Percentiles rank a stretch among this genome's conserved stretches.
Evolutionary conservation across 768 basidiomycete genomes (phyloP).

Genomic region (Mycena epipterygia): DNA sequence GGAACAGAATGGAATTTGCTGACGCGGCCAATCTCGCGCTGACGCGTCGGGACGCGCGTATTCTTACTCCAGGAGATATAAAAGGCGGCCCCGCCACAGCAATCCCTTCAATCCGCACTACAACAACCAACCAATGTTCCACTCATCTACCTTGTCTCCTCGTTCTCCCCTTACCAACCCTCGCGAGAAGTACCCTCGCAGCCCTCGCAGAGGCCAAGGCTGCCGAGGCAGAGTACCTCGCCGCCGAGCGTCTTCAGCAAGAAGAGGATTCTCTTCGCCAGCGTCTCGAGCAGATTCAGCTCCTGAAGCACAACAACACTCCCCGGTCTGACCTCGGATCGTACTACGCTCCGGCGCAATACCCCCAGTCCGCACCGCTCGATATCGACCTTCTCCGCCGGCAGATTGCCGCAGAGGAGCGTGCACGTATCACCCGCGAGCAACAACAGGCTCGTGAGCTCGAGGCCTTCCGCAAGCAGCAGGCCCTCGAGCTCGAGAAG

Average conservation of each 20-base stretch:
- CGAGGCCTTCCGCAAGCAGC: constrained; percentile 37
- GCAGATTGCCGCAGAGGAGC: constrained; percentile 30
- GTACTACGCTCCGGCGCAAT: background rate
- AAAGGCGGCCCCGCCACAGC: constrained; percentile 15
- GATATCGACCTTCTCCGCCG: constrained; percentile 30
- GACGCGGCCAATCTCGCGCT: background rate
- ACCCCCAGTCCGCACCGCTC: background rate
- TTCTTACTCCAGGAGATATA: constrained; percentile 33
- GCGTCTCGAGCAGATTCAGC: constrained; percentile 41
- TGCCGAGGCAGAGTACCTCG: constrained; percentile 54
- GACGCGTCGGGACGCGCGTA: constrained; percentile 44
- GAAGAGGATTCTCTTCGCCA: constrained; percentile 49
- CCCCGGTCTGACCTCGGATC: constrained; percentile 7
- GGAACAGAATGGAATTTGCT: background rate
- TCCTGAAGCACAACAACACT: constrained; percentile 27
- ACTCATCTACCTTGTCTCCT: constrained; percentile 19
- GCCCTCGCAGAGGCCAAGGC: constrained; percentile 53
- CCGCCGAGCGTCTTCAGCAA: constrained; percentile 46
- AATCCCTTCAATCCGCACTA: background rate
- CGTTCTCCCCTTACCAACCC: constrained; percentile 35
- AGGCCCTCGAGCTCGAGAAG: constrained; percentile 14
- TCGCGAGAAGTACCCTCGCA: constrained; percentile 52
- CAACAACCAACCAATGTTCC: constrained; percentile 34
- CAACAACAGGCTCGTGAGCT: constrained; percentile 29
- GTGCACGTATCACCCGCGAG: constrained; percentile 28